These are phyloP conservation scores for Hanseniaspora nectarophila DNA, from an alignment of 805 yeast species.

Conservation along the genomic window DNA sequence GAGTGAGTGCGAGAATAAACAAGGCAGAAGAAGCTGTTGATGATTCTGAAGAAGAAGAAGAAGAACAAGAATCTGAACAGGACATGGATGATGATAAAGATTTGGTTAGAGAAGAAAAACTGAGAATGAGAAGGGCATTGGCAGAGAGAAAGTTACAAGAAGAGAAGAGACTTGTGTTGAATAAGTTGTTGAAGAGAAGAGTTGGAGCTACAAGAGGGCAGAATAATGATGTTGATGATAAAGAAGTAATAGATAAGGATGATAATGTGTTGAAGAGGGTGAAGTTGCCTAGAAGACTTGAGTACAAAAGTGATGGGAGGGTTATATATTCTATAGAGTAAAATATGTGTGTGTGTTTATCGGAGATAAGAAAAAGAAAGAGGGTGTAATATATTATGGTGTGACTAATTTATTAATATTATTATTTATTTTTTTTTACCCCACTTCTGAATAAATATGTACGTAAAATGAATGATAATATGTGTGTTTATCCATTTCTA, in stretches of 20 bases:
- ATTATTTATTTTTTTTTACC: too few species aligned
- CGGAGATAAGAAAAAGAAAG: too few species aligned
- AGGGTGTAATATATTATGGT: too few species aligned
- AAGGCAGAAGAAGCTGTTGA: not conserved
- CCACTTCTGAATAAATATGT: too few species aligned
- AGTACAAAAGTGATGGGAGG: not conserved
- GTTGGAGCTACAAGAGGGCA: conserved; percentile 51
- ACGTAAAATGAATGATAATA: too few species aligned
- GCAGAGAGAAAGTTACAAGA: conserved; percentile 75
- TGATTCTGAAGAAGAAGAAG: not conserved
- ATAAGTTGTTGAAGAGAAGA: conserved; percentile 70
- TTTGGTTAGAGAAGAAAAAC: conserved; percentile 57
- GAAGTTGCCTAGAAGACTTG: conserved; percentile 3
- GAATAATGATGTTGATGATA: not conserved
- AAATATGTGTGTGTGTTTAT: too few species aligned
- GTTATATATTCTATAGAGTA: not conserved
- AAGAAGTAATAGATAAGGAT: not conserved
- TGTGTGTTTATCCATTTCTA: too few species aligned
- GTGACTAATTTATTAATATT: too few species aligned
- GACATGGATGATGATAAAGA: conserved; percentile 16
- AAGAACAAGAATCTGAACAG: not conserved
- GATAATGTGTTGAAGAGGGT: not conserved
- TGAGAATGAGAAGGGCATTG: conserved; percentile 76
- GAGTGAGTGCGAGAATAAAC: not conserved
- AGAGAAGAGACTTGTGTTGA: conserved; percentile 84